phyloP scores from a whole-genome alignment of 495 filamentous ascomycete species.

The Penicillium alfredii region DNA sequence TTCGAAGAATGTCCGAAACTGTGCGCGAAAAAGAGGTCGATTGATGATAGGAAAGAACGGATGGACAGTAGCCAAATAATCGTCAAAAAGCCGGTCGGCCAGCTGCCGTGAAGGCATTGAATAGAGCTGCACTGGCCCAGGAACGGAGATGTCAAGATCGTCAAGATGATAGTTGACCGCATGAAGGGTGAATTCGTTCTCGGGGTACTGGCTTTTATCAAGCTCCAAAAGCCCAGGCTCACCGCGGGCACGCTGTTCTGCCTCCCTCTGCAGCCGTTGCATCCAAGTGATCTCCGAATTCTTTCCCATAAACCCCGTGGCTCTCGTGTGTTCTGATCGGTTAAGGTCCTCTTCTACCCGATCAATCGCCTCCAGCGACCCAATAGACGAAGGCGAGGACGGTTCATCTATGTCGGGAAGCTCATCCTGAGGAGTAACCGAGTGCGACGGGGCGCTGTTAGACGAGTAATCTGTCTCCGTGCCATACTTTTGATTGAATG shows the following conservation, averaged over 20 bases:
- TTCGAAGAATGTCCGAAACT: constrained; percentile 30
- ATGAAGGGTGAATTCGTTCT: constrained; percentile 16
- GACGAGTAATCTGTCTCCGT: constrained; percentile 22
- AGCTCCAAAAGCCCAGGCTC: constrained; percentile 11
- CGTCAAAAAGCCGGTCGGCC: constrained; percentile 46
- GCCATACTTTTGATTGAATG: constrained; percentile 10
- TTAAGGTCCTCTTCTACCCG: constrained; percentile 51
- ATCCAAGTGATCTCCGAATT: constrained; percentile 60
- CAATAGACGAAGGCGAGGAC: constrained; percentile 39
- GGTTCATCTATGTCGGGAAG: not conserved
- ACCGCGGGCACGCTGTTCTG: constrained; percentile 11
- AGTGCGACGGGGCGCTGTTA: constrained; percentile 27
- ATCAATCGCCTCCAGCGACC: constrained; percentile 52
- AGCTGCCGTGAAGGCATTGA: constrained; percentile 42
- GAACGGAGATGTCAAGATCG: constrained; percentile 40
- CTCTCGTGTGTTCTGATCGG: constrained; percentile 33
- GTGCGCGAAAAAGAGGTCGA: constrained; percentile 28
- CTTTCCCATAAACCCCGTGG: constrained; percentile 55
- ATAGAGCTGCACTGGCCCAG: constrained; percentile 42
- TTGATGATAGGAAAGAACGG: constrained; percentile 54
- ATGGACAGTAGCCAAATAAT: constrained; percentile 50
- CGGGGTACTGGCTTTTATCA: constrained; percentile 1
- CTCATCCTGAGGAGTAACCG: constrained; percentile 2
- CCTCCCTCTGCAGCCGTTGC: constrained; percentile 29
- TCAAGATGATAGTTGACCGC: constrained; percentile 50